Evolutionary conservation across 23 red algal species (phyloP).

Genomic region (Gracilaria domingensis): DNA sequence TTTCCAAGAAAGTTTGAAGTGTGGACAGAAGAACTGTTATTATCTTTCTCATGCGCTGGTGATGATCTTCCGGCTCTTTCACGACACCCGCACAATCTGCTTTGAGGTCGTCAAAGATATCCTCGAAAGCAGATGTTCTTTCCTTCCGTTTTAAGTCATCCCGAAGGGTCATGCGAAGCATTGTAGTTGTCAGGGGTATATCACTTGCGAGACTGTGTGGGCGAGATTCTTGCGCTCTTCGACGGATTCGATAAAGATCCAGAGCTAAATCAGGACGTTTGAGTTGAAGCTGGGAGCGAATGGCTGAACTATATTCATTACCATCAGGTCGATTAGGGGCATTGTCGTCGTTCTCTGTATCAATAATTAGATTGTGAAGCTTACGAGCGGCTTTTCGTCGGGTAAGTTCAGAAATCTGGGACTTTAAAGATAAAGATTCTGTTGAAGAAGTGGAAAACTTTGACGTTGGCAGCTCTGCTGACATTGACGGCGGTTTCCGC

Average conservation of each 20-base stretch:
- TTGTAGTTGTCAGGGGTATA: slow-evolving; percentile 37
- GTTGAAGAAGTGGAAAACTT: not conserved
- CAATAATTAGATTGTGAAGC: slow-evolving; percentile 10
- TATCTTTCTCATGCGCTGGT: not conserved
- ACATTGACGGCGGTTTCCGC: not conserved
- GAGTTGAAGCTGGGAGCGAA: slow-evolving; percentile 33
- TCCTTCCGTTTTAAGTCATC: slow-evolving; percentile 18
- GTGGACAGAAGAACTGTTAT: slow-evolving; percentile 21
- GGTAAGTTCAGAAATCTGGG: slow-evolving; percentile 5
- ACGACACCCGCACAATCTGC: not conserved
- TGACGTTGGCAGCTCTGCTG: not conserved
- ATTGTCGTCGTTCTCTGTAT: slow-evolving; percentile 8
- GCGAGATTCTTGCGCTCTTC: slow-evolving; percentile 35
- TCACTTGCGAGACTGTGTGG: slow-evolving; percentile 27
- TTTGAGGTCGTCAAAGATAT: slow-evolving; percentile 16
- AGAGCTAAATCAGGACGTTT: slow-evolving; percentile 65
- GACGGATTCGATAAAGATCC: slow-evolving; percentile 28
- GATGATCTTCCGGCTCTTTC: not conserved
- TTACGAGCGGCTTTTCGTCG: slow-evolving; percentile 42
- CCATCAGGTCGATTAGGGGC: slow-evolving; percentile 13
- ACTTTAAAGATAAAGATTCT: not conserved
- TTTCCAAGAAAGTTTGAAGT: not conserved
- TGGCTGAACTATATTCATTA: slow-evolving; percentile 27
- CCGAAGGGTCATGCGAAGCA: slow-evolving; percentile 29
- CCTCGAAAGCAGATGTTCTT: not conserved